Base-by-base conservation (phyloP, 495 filamentous ascomycete species). In the Darksidea phi region DNA sequence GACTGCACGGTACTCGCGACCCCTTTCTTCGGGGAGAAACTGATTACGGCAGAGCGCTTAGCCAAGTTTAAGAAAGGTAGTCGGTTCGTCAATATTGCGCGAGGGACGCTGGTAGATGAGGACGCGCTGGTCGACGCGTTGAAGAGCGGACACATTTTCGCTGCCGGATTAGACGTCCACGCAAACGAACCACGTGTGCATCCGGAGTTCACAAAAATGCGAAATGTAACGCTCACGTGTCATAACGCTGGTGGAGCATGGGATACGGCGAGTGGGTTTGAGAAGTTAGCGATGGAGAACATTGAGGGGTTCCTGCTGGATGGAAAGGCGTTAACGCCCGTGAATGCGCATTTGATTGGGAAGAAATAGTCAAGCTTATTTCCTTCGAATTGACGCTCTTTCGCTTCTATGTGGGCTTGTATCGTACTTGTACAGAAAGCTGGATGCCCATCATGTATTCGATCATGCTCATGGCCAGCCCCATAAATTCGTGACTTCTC, bases 181-280 rank as follows among this genome's bases (percentile, higher is more conserved):
- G 78, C 75, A 5, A 66, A 77, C 13, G 86, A 88, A 73, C 82
- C 82, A 0, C 37, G 67, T 2, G 73, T 81, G 8, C 65, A 75
- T 41, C 66, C 64, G 6, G 60, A 80, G 18, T 70, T 87, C 56
- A 69, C 74, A 32, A 60, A 61, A 37, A 76, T 84, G 54, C 28
- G 60, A 53, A 73, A 74, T 46, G 85, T 84, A 0, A 82, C 84
- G 70, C 70, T 88, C 54, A 82, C 84, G 54, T 79, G 79, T 21
- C 86, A 89, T 69, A 88, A 86, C 71, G 86, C 84, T 3, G 85
- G 86, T 17, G 84, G 81, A 1, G 85, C 85, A 15, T 70, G 87
- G 47, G 84, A 89, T 71, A 86, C 85, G 52, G 81, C 84, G 51
- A 75, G 79, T 54, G 84, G 82, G 1, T 89, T 89, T 66, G 86